Conservation (phyloP, 768 basidiomycete genomes). For the Paxillus involutus region DNA sequence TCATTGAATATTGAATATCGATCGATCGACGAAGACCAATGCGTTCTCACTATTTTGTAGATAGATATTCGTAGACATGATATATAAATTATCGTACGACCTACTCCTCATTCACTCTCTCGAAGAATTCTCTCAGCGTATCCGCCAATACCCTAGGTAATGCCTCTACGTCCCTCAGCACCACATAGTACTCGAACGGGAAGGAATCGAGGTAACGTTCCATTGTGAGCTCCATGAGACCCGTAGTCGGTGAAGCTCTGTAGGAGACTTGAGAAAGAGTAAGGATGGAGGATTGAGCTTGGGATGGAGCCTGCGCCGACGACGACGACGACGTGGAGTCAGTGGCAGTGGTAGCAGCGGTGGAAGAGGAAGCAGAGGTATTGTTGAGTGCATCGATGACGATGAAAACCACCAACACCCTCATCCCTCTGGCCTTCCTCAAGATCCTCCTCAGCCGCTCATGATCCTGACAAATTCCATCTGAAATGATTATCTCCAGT, state of each 20-base stretch:
- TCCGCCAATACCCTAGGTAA: constrained; percentile 87
- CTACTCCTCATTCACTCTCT: constrained; percentile 74
- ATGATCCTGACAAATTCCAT: constrained; percentile 98
- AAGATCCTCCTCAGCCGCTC: constrained; percentile 77
- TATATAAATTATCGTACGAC: too few relatives aligned
- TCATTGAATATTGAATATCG: too few relatives aligned
- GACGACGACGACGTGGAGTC: constrained; percentile 4
- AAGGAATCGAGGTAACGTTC: constrained; percentile 92
- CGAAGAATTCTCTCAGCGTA: constrained; percentile 91
- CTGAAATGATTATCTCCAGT: constrained; percentile 96
- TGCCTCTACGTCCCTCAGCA: constrained; percentile 88
- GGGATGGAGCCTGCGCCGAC: background rate
- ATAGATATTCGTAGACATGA: too few relatives aligned
- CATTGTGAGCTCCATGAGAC: constrained; percentile 83
- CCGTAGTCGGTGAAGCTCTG: constrained; percentile 47
- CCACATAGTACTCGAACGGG: constrained; percentile 97
- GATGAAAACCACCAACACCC: constrained; percentile 95
- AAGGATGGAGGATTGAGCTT: constrained; percentile 74
- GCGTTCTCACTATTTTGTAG: too few relatives aligned
- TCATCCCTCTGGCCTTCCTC: constrained; percentile 83
- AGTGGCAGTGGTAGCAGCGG: constrained; percentile 6
- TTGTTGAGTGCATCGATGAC: constrained; percentile 86
- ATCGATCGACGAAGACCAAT: too few relatives aligned
- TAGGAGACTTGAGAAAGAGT: constrained; percentile 92
- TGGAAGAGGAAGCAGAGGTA: constrained; percentile 24